Evolutionary conservation across 352 stramenopile genomes (phyloP).

Genomic region (Pythium brassicae): DNA sequence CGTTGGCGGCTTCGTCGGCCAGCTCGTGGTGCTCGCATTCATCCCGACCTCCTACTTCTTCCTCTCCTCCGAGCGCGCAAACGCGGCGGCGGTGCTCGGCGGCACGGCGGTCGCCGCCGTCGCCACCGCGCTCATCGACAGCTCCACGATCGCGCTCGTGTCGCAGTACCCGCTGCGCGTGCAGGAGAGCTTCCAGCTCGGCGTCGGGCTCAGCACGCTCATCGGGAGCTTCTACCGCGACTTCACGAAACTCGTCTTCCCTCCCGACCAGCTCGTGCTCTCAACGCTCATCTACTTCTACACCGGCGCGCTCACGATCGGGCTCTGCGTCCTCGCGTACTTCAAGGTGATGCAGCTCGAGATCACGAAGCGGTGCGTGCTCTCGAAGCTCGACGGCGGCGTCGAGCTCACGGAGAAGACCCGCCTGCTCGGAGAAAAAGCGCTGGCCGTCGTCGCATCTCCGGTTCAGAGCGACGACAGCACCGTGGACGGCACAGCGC

Average conservation of each 20-base stretch:
- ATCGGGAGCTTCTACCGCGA: constrained; percentile 81
- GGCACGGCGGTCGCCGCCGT: constrained; percentile 61
- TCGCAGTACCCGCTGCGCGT: constrained; percentile 75
- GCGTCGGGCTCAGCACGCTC: constrained; percentile 74
- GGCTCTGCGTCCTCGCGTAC: constrained; percentile 71
- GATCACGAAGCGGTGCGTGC: constrained; percentile 55
- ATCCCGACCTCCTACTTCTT: constrained; percentile 79
- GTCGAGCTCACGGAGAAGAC: constrained; percentile 60
- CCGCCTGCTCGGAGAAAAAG: constrained; percentile 22
- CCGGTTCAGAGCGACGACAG: constrained; percentile 12
- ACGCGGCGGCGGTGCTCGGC: constrained; percentile 59
- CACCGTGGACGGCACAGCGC: constrained; percentile 11
- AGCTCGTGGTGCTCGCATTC: constrained; percentile 67
- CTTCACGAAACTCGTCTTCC: constrained; percentile 79
- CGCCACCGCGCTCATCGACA: constrained; percentile 80
- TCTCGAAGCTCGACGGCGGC: constrained; percentile 23
- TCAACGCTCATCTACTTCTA: constrained; percentile 86
- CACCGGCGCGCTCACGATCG: constrained; percentile 71
- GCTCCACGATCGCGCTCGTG: constrained; percentile 75
- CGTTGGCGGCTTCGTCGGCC: constrained; percentile 72
- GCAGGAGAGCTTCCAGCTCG: constrained; percentile 80
- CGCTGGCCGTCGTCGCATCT: background rate
- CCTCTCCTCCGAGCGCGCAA: constrained; percentile 55
- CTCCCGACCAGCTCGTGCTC: constrained; percentile 41
- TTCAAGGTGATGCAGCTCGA: constrained; percentile 52